A percentile compares a stretch with the other conserved stretches of the same genome.
phyloP scores from a whole-genome alignment of 2,329 filamentous ascomycete species.

The Fusarium torulosum region DNA sequence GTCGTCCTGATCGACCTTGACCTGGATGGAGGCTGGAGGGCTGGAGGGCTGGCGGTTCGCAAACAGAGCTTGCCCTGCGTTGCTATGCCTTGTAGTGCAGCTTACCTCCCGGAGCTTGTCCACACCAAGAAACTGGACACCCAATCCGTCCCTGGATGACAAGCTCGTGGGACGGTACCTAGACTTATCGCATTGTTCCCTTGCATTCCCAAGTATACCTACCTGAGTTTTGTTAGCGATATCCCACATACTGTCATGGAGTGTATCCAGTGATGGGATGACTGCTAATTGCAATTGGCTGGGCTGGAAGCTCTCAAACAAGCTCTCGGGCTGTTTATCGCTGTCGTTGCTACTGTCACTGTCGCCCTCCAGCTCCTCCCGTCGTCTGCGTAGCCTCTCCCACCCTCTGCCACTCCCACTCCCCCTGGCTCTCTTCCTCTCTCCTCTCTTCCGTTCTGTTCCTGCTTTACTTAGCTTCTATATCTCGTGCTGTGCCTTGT shows the following conservation, averaged over 20 bases:
- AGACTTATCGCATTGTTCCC: conserved; percentile 22
- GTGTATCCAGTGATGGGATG: conserved; percentile 43
- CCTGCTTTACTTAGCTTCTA: conserved; percentile 25
- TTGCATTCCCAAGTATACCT: conserved; percentile 42
- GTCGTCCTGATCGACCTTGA: conserved; percentile 32
- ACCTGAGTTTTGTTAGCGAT: conserved; percentile 39
- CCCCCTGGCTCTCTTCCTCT: conserved; percentile 31
- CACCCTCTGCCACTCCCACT: conserved; percentile 42
- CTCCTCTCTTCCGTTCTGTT: conserved; percentile 31
- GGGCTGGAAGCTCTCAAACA: conserved; percentile 34
- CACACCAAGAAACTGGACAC: conserved; percentile 34
- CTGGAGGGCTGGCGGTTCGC: conserved; percentile 21
- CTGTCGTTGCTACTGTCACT: conserved; percentile 8
- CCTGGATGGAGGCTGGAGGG: conserved; percentile 4
- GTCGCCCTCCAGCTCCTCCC: conserved; percentile 27
- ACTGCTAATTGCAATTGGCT: conserved; percentile 39
- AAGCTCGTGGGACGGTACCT: conserved; percentile 41
- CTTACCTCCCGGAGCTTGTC: conserved; percentile 39
- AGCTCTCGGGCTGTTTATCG: conserved; percentile 33
- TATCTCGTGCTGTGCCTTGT: conserved; percentile 35
- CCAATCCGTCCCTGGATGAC: conserved; percentile 39
- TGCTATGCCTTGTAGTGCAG: conserved; percentile 26
- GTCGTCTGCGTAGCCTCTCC: conserved; percentile 39
- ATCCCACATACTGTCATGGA: conserved; percentile 31
- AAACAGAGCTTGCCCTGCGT: conserved; percentile 8